These are phyloP conservation scores for Aspergillus sp. DNA, from an alignment of 2,329 filamentous ascomycete genomes.

Conservation along the genomic window DNA sequence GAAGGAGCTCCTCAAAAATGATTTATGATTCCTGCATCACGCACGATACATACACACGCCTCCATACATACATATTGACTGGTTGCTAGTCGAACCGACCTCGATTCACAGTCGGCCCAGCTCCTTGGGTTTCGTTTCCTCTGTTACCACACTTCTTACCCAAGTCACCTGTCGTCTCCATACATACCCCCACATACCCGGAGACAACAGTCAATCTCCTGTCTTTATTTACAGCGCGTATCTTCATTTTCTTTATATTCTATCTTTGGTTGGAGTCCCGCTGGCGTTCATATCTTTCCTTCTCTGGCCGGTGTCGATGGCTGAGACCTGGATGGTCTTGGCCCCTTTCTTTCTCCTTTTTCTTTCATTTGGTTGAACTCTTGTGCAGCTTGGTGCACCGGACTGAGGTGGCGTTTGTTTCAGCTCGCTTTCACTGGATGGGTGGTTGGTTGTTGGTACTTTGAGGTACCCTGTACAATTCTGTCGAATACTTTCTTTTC, in stretches of 20 bases:
- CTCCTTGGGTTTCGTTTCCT: neutral
- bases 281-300: neutral
- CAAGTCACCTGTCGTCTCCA: neutral
- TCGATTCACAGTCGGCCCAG: neutral
- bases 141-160: neutral
- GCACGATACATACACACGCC: conserved; percentile 3
- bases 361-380: neutral
- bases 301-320: no score
- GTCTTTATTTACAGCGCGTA: neutral
- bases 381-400: neutral
- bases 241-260: neutral
- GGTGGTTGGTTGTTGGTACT: neutral
- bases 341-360: neutral
- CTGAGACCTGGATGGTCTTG: neutral
- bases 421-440: neutral
- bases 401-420: neutral
- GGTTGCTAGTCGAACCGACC: conserved; percentile 12
- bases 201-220: neutral
- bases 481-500: conserved; percentile 2
- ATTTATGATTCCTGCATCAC: conserved; percentile 7
- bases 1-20: conserved; percentile 1
- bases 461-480: neutral
- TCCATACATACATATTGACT: conserved; percentile 1
- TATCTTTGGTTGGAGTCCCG: neutral
- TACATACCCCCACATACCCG: neutral